Base-by-base conservation (phyloP, 768 basidiomycete species). In the Leccinum disarticulatum region DNA sequence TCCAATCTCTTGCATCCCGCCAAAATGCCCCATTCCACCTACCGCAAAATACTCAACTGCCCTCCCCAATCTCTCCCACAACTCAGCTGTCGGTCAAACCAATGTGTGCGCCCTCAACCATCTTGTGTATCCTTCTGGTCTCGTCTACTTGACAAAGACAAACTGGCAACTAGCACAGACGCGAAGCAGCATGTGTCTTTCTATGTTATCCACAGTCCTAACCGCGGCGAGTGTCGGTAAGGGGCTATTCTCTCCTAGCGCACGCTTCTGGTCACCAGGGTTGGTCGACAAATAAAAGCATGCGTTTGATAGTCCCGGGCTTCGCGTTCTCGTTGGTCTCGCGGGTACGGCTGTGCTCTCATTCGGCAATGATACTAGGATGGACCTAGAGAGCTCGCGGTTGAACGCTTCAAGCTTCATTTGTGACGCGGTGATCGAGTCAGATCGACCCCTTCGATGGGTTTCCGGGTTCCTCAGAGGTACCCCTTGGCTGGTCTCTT, bases 31-130 rank as follows among this genome's bases (percentile, higher is more conserved):
- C 52, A 43, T 11, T 22, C 59, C 33, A 36, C 41, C 9, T 48
- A 63, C 38, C 70, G 72, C 58, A 80, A 22, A 22, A 79, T 58
- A 70, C 71, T 1, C 81, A 85, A 62, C 73, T 85, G 11, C 82
- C 81, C 4, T 82, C 85, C 15, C 82, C 83, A 15, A 63, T 80
- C 27, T 82, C 86, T 30, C 83, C 84, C 8, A 75, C 76, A 2
- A 79, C 79, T 13, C 33, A 33, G 33, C 33, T 13, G 33, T 33
- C 1, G 33, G 33, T 33, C 33, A 33, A 33, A 33, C 33, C 33
- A 33, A 33, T 33, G 11, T 33, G 33, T 33, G 33, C 33, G 13
- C 13, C 33, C 11, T 33, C 33, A 11, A 33, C 11, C 33, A 33
- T 38, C 33, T 25, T 10, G 47, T 55, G 49, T 54, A 56, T 41